Percentiles rank a stretch among this genome's conserved stretches.
phyloP scores from a whole-genome alignment of 78 protist species.

The Dictyostelium discoideum region DNA sequence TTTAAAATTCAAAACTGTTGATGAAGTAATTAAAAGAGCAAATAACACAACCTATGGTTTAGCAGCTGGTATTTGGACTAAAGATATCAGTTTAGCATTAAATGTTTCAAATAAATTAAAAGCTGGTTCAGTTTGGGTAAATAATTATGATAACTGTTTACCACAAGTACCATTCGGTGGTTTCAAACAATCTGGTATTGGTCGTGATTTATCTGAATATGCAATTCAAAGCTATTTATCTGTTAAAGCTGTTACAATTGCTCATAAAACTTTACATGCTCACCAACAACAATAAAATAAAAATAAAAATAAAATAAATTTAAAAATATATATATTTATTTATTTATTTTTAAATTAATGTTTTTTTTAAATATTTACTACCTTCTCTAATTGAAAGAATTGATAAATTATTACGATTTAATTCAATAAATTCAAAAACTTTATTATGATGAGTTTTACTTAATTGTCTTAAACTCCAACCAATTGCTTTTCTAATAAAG shows the following conservation, averaged over 20 bases:
- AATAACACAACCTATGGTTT: constrained; percentile 87
- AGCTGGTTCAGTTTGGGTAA: constrained; percentile 57
- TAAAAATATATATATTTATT: no score
- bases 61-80: constrained; percentile 87
- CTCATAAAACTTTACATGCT: constrained; percentile 20
- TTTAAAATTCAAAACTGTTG: constrained; percentile 60
- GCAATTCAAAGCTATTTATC: constrained; percentile 21
- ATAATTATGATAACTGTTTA: not conserved
- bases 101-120: constrained; percentile 29
- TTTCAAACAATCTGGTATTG: constrained; percentile 58
- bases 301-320: no score
- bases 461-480: constrained; percentile 42
- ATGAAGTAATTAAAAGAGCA: constrained; percentile 85
- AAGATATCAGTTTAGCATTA: constrained; percentile 44
- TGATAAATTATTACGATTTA: not conserved
- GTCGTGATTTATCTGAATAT: constrained; percentile 39
- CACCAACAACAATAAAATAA: not conserved
- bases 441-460: not conserved
- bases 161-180: constrained; percentile 57
- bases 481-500: constrained; percentile 50
- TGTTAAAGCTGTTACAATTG: constrained; percentile 28
- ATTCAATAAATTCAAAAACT: not conserved
- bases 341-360: not conserved
- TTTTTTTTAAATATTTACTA: constrained; percentile 6
- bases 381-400: constrained; percentile 26